These are phyloP conservation scores for Massariosphaeria phaeospora DNA, from an alignment of 495 filamentous ascomycete species.

Conservation along the genomic window DNA sequence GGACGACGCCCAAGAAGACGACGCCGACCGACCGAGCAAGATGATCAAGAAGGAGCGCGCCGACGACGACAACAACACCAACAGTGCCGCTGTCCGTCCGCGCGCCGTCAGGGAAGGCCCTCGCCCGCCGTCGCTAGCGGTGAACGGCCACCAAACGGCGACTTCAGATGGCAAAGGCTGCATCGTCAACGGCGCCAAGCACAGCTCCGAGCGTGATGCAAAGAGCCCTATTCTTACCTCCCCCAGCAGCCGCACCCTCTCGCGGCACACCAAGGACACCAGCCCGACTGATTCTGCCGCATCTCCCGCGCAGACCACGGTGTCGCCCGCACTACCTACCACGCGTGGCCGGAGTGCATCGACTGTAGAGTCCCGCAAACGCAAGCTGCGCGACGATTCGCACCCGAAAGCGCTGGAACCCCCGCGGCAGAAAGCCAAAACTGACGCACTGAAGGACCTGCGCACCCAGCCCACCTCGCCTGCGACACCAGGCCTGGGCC, in stretches of 20 bases:
- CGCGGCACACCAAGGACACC: slow-evolving; percentile 25
- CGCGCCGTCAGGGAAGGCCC: slow-evolving; percentile 9
- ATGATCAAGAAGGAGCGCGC: slow-evolving; percentile 30
- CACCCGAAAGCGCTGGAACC: slow-evolving; percentile 23
- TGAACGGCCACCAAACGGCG: slow-evolving; percentile 17
- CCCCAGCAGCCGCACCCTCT: slow-evolving; percentile 24
- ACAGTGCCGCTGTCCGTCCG: background rate
- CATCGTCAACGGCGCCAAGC: slow-evolving; percentile 29
- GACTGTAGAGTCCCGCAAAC: slow-evolving; percentile 25
- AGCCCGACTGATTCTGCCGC: slow-evolving; percentile 22
- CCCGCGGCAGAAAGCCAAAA: slow-evolving; percentile 28
- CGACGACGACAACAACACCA: slow-evolving; percentile 19
- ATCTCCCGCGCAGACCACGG: slow-evolving; percentile 16
- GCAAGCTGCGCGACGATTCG: slow-evolving; percentile 31
- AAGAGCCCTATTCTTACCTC: slow-evolving; percentile 30
- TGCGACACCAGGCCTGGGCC: slow-evolving; percentile 8
- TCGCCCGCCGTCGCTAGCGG: slow-evolving; percentile 10
- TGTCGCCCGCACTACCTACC: slow-evolving; percentile 20
- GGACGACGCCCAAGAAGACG: slow-evolving; percentile 5
- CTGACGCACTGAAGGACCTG: slow-evolving; percentile 22
- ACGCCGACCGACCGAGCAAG: slow-evolving; percentile 2
- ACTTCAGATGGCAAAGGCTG: slow-evolving; percentile 8
- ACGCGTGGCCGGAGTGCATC: slow-evolving; percentile 29
- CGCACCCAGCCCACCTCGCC: slow-evolving; percentile 30
- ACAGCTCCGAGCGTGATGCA: slow-evolving; percentile 26